These are phyloP conservation scores for Ogataea minuta DNA, from an alignment of 805 yeast species.

Conservation along the genomic window DNA sequence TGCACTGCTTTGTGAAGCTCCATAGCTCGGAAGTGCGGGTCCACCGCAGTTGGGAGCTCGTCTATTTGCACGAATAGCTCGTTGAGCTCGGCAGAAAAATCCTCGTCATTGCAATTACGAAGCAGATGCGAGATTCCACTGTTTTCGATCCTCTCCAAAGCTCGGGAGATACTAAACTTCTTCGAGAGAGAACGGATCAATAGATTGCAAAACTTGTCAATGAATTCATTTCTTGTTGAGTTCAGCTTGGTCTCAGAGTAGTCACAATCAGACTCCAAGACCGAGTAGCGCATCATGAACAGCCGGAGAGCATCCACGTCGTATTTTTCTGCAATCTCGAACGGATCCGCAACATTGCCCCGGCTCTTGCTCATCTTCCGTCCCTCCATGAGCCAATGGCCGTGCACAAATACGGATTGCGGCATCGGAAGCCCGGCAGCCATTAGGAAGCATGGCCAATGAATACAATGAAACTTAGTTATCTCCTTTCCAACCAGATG, in stretches of 20 bases:
- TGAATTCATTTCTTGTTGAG: constrained; percentile 57
- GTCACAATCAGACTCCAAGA: constrained; percentile 74
- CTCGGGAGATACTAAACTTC: constrained; percentile 56
- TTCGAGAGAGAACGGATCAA: constrained; percentile 70
- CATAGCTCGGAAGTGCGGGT: constrained; percentile 42
- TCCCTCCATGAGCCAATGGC: constrained; percentile 92
- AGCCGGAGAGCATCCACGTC: constrained; percentile 76
- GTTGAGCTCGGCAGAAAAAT: constrained; percentile 18
- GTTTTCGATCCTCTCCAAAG: constrained; percentile 33
- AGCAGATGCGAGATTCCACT: constrained; percentile 29
- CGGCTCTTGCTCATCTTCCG: constrained; percentile 89
- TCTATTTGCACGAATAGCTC: constrained; percentile 24
- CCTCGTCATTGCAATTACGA: constrained; percentile 10
- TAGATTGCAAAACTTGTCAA: constrained; percentile 82
- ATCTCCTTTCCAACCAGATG: constrained; percentile 95
- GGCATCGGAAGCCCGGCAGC: constrained; percentile 79
- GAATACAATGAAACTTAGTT: constrained; percentile 79
- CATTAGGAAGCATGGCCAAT: constrained; percentile 90
- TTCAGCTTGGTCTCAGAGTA: constrained; percentile 60
- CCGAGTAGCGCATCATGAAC: constrained; percentile 73
- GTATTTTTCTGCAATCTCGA: constrained; percentile 56
- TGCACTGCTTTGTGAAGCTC: constrained; percentile 56
- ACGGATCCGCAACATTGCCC: constrained; percentile 94
- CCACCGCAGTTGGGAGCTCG: constrained; percentile 27
- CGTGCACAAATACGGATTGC: constrained; percentile 75